Conservation (phyloP, 2,329 filamentous ascomycete species). For the Fusarium sp. region DNA sequence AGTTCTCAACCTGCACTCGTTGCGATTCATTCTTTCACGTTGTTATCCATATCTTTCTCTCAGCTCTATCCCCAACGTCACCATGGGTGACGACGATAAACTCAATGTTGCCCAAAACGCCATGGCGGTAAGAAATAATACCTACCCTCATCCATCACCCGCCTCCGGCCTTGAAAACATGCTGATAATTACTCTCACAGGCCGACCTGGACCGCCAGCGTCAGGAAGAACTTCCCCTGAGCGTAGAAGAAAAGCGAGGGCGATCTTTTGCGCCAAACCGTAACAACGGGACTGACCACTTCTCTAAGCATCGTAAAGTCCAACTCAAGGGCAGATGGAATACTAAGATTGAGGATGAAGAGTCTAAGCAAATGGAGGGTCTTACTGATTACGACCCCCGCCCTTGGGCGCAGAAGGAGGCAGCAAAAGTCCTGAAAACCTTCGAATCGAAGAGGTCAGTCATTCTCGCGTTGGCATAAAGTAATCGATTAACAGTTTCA, state of each 20-base stretch:
- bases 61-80: neutral
- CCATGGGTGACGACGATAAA: conserved; percentile 36
- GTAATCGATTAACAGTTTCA: conserved; percentile 3
- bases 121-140: conserved; percentile 38
- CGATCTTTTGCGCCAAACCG: conserved; percentile 25
- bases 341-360: conserved; percentile 40
- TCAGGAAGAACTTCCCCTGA: conserved; percentile 46
- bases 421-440: neutral
- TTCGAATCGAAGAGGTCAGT: conserved; percentile 3
- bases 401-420: conserved; percentile 37
- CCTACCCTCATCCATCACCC: too few relatives aligned
- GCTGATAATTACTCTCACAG: conserved; percentile 11
- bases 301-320: neutral
- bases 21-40: neutral
- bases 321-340: conserved; percentile 28
- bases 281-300: conserved; percentile 27
- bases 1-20: neutral
- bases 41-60: neutral
- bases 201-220: conserved; percentile 41
- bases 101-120: neutral
- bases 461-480: neutral
- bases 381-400: conserved; percentile 36
- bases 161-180: neutral
- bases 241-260: conserved; percentile 6
- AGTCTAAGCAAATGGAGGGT: conserved; percentile 40